Percentiles rank a stretch among this genome's conserved stretches.
Evolutionary conservation across 352 stramenopile genomes (phyloP).

Genomic region (Globisporangium nagaii): DNA sequence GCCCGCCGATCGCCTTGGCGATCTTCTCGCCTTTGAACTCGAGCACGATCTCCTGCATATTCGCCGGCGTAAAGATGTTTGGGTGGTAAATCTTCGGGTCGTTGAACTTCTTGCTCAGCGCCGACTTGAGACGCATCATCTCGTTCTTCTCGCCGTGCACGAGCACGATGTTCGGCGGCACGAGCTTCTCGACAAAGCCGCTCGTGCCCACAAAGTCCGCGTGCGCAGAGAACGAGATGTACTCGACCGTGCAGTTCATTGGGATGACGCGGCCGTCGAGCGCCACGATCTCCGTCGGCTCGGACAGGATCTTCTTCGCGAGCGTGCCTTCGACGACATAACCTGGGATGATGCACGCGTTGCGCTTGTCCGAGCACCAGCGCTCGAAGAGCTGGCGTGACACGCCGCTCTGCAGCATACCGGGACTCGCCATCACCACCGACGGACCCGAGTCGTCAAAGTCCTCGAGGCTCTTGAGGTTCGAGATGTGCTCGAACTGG

Average conservation of each 20-base stretch:
- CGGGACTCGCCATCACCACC: conserved; percentile 98
- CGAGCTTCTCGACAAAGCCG: conserved; percentile 93
- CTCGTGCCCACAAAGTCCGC: conserved; percentile 97
- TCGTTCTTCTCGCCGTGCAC: conserved; percentile 98
- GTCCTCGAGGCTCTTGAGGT: conserved; percentile 95
- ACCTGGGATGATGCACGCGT: conserved; percentile 98
- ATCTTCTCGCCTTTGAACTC: conserved; percentile 88
- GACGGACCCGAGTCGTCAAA: conserved; percentile 97
- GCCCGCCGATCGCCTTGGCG: conserved; percentile 76
- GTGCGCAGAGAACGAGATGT: conserved; percentile 97
- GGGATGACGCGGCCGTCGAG: conserved; percentile 92
- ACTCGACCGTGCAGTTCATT: conserved; percentile 94
- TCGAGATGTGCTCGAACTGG: conserved; percentile 95
- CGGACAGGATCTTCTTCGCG: conserved; percentile 95
- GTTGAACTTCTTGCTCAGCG: conserved; percentile 88
- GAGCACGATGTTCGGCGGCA: conserved; percentile 92
- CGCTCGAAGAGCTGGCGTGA: conserved; percentile 97
- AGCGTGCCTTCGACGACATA: conserved; percentile 98
- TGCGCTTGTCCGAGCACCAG: conserved; percentile 97
- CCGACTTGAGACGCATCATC: conserved; percentile 95
- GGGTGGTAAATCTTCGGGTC: conserved; percentile 80
- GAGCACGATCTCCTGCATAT: conserved; percentile 85
- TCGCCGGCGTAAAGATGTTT: conserved; percentile 78
- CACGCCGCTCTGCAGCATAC: conserved; percentile 98
- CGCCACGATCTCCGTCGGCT: conserved; percentile 94